These are phyloP conservation scores for Lenzites betulinus DNA, from an alignment of 768 basidiomycete species.

Conservation along the genomic window DNA sequence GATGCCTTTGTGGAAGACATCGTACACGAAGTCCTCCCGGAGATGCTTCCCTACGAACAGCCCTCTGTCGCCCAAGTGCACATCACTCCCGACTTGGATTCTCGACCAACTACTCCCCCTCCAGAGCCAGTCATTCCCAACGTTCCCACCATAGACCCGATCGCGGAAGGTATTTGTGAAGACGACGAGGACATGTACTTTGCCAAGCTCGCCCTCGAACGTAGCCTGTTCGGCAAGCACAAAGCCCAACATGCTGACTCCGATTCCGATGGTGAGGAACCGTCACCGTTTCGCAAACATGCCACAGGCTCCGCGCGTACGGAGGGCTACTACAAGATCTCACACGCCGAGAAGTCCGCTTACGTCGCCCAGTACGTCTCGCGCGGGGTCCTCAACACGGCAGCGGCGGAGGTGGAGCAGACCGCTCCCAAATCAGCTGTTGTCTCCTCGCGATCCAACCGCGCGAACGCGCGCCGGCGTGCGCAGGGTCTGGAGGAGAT, in stretches of 20 bases:
- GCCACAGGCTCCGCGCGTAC: slow-evolving; percentile 86
- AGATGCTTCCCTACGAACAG: slow-evolving; percentile 49
- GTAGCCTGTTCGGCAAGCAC: slow-evolving; percentile 29
- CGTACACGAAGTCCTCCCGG: slow-evolving; percentile 54
- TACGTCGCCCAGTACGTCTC: slow-evolving; percentile 90
- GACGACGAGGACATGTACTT: slow-evolving; percentile 93
- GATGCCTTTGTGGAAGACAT: slow-evolving; percentile 26
- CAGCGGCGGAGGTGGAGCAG: slow-evolving; percentile 43
- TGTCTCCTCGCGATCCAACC: slow-evolving; percentile 83
- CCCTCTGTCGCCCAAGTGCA: slow-evolving; percentile 55
- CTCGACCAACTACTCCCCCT: slow-evolving; percentile 53
- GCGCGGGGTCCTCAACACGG: slow-evolving; percentile 49
- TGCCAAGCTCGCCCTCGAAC: slow-evolving; percentile 59
- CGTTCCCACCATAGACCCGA: slow-evolving; percentile 51
- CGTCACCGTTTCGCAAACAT: slow-evolving; percentile 70
- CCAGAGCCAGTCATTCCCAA: slow-evolving; percentile 44
- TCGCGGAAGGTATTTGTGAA: slow-evolving; percentile 61
- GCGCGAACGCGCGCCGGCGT: slow-evolving; percentile 88
- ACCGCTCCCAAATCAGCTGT: slow-evolving; percentile 54
- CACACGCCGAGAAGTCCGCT: slow-evolving; percentile 85
- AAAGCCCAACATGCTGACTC: slow-evolving; percentile 28
- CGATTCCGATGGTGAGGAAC: slow-evolving; percentile 39
- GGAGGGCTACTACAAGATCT: slow-evolving; percentile 95
- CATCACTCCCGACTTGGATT: slow-evolving; percentile 44
- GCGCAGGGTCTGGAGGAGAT: slow-evolving; percentile 94